A percentile compares a stretch with the other conserved stretches of the same genome.
These are phyloP conservation scores for Talaromyces amestolkiae DNA, from an alignment of 2,329 filamentous ascomycete species.

Conservation along the genomic window DNA sequence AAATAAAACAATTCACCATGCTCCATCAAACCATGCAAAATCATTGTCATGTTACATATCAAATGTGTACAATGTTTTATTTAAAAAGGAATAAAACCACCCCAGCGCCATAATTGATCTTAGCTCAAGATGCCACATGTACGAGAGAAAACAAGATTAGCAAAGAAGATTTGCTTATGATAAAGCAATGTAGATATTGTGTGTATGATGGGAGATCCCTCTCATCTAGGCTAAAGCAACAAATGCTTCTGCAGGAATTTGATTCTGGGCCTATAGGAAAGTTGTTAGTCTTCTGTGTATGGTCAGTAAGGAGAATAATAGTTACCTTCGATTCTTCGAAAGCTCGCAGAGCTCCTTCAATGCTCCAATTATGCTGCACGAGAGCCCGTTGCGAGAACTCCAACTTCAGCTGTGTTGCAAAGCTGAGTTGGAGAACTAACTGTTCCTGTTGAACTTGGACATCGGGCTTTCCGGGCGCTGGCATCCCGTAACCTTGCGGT, in stretches of 20 bases:
- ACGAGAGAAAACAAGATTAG: background rate
- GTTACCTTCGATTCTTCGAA: conserved; percentile 73
- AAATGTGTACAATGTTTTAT: conserved; percentile 16
- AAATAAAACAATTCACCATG: conserved; percentile 4
- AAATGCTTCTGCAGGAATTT: conserved; percentile 54
- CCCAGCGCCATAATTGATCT: conserved; percentile 1
- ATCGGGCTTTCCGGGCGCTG: conserved; percentile 45
- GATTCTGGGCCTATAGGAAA: conserved; percentile 32
- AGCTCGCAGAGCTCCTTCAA: conserved; percentile 68
- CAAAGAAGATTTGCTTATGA: background rate
- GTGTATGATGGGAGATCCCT: background rate
- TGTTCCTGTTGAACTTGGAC: conserved; percentile 64
- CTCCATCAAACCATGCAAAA: conserved; percentile 18
- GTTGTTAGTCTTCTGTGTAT: conserved; percentile 24
- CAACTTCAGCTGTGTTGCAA: conserved; percentile 74
- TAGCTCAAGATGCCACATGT: background rate
- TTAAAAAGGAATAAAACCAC: conserved; percentile 7
- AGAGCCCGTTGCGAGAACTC: conserved; percentile 80
- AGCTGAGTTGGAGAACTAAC: conserved; percentile 67
- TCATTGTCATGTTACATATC: conserved; percentile 19
- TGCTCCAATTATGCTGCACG: conserved; percentile 74
- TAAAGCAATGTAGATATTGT: background rate
- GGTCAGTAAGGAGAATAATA: background rate
- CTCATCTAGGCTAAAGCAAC: conserved; percentile 19
- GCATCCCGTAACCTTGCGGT: conserved; percentile 41